Evolutionary conservation across 2,329 filamentous ascomycete species (phyloP).

Genomic region (Cercospora nicotianae): DNA sequence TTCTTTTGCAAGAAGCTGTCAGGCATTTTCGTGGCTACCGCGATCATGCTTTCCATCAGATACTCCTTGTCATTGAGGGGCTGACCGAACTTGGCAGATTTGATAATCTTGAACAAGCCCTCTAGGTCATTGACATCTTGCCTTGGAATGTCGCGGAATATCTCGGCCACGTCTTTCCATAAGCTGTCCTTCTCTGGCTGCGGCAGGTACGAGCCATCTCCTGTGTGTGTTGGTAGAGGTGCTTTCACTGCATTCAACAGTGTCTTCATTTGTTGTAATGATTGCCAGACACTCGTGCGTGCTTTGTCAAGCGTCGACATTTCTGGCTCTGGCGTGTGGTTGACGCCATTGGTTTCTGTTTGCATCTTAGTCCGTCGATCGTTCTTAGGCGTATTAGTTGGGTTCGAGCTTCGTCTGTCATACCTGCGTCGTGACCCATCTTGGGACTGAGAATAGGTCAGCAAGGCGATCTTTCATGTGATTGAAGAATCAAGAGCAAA

Average conservation of each 20-base stretch:
- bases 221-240: slow-evolving; percentile 43
- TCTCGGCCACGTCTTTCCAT: slow-evolving; percentile 26
- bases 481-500: background rate
- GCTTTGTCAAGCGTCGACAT: slow-evolving; percentile 31
- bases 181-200: slow-evolving; percentile 30
- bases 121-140: slow-evolving; percentile 35
- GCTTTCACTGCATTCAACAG: slow-evolving; percentile 37
- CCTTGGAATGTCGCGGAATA: slow-evolving; percentile 29
- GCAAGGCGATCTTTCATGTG: background rate
- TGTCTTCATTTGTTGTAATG: slow-evolving; percentile 32
- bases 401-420: background rate
- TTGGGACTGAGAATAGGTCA: slow-evolving; percentile 12
- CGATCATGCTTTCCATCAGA: slow-evolving; percentile 59
- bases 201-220: slow-evolving; percentile 46
- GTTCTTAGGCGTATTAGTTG: background rate
- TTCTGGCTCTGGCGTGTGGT: slow-evolving; percentile 22
- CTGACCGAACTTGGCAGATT: slow-evolving; percentile 47
- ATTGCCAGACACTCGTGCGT: slow-evolving; percentile 27
- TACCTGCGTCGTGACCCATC: slow-evolving; percentile 14
- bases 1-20: slow-evolving; percentile 43
- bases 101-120: slow-evolving; percentile 42
- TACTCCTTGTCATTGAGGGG: slow-evolving; percentile 63
- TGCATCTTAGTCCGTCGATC: background rate
- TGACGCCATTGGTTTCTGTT: slow-evolving; percentile 17
- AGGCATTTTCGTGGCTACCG: slow-evolving; percentile 46